phyloP scores from a whole-genome alignment of 2,329 filamentous ascomycete species.

The Exophiala calicioides region DNA sequence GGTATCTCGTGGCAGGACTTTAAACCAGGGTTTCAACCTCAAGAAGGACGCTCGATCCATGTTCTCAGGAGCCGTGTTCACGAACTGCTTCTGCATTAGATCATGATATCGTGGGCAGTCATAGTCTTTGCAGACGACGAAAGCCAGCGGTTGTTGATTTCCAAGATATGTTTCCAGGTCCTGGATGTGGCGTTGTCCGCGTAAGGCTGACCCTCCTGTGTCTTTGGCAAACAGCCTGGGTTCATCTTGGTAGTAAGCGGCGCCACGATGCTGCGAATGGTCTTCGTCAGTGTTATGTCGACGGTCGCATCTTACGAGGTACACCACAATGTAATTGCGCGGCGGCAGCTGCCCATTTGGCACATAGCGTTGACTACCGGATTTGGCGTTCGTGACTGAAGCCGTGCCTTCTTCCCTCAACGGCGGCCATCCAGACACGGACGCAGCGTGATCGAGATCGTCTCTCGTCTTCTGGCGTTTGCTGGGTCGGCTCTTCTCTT shows the following conservation, averaged over 20 bases:
- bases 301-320: constrained; percentile 1
- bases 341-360: no score
- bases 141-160: neutral
- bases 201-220: neutral
- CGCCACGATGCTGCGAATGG: neutral
- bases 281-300: neutral
- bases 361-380: no score
- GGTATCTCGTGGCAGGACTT: neutral
- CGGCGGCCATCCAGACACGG: no score
- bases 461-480: no score
- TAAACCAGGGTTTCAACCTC: constrained; percentile 2
- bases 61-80: neutral
- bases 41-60: constrained; percentile 1
- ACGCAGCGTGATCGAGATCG: no score
- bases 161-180: constrained; percentile 1
- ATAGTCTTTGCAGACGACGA: constrained; percentile 3
- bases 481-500: no score
- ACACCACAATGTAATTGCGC: neutral
- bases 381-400: no score
- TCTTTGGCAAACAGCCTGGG: constrained; percentile 1
- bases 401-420: no score
- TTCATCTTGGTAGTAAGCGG: constrained; percentile 3
- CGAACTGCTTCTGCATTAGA: neutral
- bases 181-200: neutral
- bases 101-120: neutral